Percentiles rank a stretch among this genome's conserved stretches.
Conservation (phyloP, 2,329 filamentous ascomycete genomes). For the Alternaria sp. region DNA sequence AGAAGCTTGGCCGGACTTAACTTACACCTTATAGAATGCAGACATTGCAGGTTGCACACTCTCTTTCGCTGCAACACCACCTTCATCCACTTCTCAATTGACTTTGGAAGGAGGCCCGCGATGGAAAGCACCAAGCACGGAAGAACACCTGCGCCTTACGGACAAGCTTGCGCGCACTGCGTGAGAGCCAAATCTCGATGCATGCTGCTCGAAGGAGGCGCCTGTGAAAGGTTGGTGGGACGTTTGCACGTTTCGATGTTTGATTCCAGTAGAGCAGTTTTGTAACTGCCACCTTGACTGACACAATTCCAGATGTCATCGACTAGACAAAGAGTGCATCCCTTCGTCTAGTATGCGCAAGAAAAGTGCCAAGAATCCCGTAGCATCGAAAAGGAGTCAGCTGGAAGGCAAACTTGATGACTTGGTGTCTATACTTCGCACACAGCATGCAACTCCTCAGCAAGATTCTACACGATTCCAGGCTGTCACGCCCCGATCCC, state of each 20-base stretch:
- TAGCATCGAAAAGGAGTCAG: constrained; percentile 22
- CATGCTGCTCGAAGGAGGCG: constrained; percentile 24
- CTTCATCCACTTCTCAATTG: too few species aligned
- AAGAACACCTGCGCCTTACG: constrained; percentile 34
- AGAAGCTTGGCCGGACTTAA: too few species aligned
- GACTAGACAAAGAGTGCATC: constrained; percentile 26
- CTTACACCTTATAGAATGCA: too few species aligned
- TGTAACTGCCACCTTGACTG: too few species aligned
- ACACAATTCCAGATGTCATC: constrained; percentile 21
- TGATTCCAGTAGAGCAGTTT: too few species aligned
- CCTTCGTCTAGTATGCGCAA: constrained; percentile 23
- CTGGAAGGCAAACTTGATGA: constrained; percentile 47
- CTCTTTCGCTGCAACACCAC: too few species aligned
- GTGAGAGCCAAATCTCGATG: constrained; percentile 40
- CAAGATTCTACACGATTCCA: too few species aligned
- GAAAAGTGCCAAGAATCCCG: constrained; percentile 10
- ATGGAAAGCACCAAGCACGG: too few species aligned
- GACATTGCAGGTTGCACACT: too few species aligned
- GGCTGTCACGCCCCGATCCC: not conserved
- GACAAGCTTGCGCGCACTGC: constrained; percentile 39
- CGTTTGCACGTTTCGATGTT: too few species aligned
- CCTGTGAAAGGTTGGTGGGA: constrained; percentile 33
- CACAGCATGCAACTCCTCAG: constrained; percentile 16
- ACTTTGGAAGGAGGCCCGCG: too few species aligned
- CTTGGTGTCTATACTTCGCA: constrained; percentile 41